Base-by-base conservation (phyloP, 805 yeast species). In the Candida quercuum region DNA sequence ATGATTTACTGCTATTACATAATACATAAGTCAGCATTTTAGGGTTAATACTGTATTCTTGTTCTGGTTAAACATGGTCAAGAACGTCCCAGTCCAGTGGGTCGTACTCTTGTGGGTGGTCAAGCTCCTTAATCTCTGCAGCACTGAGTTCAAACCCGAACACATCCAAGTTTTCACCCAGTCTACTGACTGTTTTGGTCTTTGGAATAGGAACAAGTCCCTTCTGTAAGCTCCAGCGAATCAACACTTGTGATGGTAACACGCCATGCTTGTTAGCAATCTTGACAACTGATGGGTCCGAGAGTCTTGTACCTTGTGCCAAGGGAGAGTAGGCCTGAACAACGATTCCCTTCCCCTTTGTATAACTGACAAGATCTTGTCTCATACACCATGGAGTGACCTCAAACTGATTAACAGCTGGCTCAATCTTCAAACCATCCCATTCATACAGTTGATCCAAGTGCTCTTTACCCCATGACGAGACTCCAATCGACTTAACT, bases 331-430 rank as follows among this genome's bases (percentile, higher is more conserved):
- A 81, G 1, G 87, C 86, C 50, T 79, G 78, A 7, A 71, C 52
- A 9, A 59, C 56, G 40, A 81, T 77, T 23, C 65, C 72, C 38
- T 78, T 57, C 19, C 58, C 45, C 23, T 60, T 53, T 47, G 68
- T 67, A 54, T 54, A 79, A 22, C 66, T 61, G 23, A 66, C 63
- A 39, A 79, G 51, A 38, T 63, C 63, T 17, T 49, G 48, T 42
- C 64, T 62, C 47, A 55, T 59, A 45, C 67, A 58, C 74, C 76
- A 74, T 17, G 79, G 78, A 46, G 72, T 74, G 39, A 72, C 62
- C 43, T 67, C 73, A 52, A 86, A 74, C 57, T 87, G 95, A 57
- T 86, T 81, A 29, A 84, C 81, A 0, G 80, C 86, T 0, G 95
- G 89, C 43, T 69, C 67, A 40, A 72, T 56, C 43, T 60, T 72